Conservation (phyloP, 768 basidiomycete genomes). For the Suillus clintonianus region DNA sequence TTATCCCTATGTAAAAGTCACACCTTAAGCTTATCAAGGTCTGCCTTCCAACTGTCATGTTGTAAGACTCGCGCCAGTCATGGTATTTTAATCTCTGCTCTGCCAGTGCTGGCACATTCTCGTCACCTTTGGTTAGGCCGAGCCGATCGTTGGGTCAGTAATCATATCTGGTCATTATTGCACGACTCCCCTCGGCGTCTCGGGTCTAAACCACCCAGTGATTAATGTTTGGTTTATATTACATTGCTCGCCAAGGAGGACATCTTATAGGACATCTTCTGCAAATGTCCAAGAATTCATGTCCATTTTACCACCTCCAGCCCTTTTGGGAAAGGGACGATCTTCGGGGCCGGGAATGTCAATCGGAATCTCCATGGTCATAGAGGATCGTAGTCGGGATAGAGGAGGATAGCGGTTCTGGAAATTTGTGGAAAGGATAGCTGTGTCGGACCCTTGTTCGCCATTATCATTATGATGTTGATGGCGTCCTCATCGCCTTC, state of each 20-base stretch:
- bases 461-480: background rate
- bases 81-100: background rate
- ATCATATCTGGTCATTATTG: background rate
- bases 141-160: background rate
- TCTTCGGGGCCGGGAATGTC: background rate
- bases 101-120: background rate
- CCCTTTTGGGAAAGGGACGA: background rate
- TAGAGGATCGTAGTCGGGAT: background rate
- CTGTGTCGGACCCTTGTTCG: background rate
- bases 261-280: background rate
- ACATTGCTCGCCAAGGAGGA: background rate
- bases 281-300: no score
- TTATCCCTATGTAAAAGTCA: background rate
- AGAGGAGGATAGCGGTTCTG: background rate
- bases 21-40: background rate
- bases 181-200: background rate
- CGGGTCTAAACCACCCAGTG: background rate
- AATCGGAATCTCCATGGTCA: background rate
- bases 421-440: background rate
- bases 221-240: background rate
- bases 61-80: background rate
- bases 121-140: background rate
- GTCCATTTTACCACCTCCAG: background rate
- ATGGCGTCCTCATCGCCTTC: background rate
- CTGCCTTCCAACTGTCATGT: no score